These are phyloP conservation scores for Penicillium daleae DNA, from an alignment of 495 filamentous ascomycete species.

Conservation along the genomic window DNA sequence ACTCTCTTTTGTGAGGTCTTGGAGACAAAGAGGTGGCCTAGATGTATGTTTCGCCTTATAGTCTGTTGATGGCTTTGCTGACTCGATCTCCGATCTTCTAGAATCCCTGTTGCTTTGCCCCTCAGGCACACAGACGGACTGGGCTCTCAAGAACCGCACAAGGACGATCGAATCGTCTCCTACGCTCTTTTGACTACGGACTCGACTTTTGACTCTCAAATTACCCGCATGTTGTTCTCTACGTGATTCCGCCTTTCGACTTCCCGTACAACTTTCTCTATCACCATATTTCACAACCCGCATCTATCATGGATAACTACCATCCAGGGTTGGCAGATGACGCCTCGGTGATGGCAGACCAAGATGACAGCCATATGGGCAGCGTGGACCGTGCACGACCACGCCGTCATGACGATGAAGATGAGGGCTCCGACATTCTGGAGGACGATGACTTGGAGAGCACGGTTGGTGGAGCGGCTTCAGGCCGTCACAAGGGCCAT, in stretches of 20 bases:
- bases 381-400: constrained; percentile 63
- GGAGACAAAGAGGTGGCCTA: constrained; percentile 29
- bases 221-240: constrained; percentile 19
- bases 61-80: constrained; percentile 8
- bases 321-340: constrained; percentile 59
- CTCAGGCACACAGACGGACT: constrained; percentile 31
- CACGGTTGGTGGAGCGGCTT: constrained; percentile 80
- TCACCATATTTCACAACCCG: constrained; percentile 57
- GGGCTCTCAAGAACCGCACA: constrained; percentile 18
- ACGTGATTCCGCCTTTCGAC: constrained; percentile 12
- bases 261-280: constrained; percentile 2
- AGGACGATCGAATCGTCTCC: constrained; percentile 34
- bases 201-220: not conserved
- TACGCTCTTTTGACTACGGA: constrained; percentile 36
- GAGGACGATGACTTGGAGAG: constrained; percentile 94
- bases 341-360: constrained; percentile 67
- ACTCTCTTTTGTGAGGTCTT: constrained; percentile 30
- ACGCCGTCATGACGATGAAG: constrained; percentile 80
- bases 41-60: constrained; percentile 12
- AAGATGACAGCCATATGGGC: constrained; percentile 74
- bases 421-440: constrained; percentile 80
- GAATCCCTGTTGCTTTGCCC: constrained; percentile 28
- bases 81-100: constrained; percentile 8
- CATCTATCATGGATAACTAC: constrained; percentile 61
- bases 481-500: constrained; percentile 67